Conservation (phyloP, 805 yeast genomes). For the Lachancea mirantina region DNA sequence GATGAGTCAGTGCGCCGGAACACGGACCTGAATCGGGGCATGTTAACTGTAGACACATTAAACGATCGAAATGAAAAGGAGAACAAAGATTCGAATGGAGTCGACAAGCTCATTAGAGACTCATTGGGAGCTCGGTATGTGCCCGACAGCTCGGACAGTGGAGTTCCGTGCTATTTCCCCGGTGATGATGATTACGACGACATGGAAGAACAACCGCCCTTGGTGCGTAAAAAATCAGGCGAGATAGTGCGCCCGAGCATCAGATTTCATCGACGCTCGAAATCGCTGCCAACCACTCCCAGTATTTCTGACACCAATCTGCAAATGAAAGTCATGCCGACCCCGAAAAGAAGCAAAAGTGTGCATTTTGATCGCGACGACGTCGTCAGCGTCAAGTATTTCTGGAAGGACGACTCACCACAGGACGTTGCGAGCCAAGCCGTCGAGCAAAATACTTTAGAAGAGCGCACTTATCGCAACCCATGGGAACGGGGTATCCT, state of each 20-base stretch:
- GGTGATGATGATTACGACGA: slow-evolving; percentile 1
- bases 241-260: slow-evolving; percentile 47
- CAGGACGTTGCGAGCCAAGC: slow-evolving; percentile 46
- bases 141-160: neutral
- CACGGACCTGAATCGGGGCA: slow-evolving; percentile 19
- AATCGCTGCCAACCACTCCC: slow-evolving; percentile 39
- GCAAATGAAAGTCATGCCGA: slow-evolving; percentile 1
- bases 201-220: slow-evolving; percentile 19
- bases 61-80: no score
- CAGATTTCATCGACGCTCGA: slow-evolving; percentile 24
- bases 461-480: slow-evolving; percentile 7
- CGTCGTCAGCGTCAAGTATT: slow-evolving; percentile 55
- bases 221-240: slow-evolving; percentile 79
- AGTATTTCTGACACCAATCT: slow-evolving; percentile 6
- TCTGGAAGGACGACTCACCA: slow-evolving; percentile 68
- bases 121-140: no score
- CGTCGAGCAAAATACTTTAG: slow-evolving; percentile 28
- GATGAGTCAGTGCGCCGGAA: slow-evolving; percentile 26
- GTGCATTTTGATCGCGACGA: slow-evolving; percentile 73
- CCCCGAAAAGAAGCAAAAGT: slow-evolving; percentile 43
- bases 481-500: slow-evolving; percentile 5
- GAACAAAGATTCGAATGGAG: no score
- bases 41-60: slow-evolving; percentile 3
- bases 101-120: no score
- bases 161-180: slow-evolving; percentile 1